These are phyloP conservation scores for Fistulinella staudtii DNA, from an alignment of 1,284 basidiomycete genomes.

Conservation along the genomic window DNA sequence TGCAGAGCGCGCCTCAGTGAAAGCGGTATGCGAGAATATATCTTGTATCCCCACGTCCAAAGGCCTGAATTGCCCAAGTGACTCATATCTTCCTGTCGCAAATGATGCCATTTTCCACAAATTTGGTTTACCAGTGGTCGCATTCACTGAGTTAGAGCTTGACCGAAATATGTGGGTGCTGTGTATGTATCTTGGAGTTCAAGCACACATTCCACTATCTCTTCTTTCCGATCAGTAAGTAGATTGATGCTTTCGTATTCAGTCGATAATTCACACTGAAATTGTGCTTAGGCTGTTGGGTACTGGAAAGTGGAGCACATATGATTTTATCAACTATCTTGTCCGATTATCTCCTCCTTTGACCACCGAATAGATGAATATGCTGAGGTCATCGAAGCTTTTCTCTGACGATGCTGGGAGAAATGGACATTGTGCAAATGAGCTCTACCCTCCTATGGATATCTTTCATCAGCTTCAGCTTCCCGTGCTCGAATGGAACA, in stretches of 20 bases:
- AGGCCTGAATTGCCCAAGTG: neutral
- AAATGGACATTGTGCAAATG: neutral
- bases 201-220: slow-evolving; percentile 55
- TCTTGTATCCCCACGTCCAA: slow-evolving; percentile 42
- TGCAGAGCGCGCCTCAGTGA: slow-evolving; percentile 29
- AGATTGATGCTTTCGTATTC: neutral
- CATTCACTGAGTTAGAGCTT: neutral
- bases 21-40: slow-evolving; percentile 57
- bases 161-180: neutral
- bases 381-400: slow-evolving; percentile 51
- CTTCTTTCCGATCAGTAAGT: slow-evolving; percentile 68
- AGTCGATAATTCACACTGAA: neutral
- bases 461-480: slow-evolving; percentile 8
- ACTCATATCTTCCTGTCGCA: neutral
- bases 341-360: slow-evolving; percentile 64
- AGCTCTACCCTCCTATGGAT: slow-evolving; percentile 14
- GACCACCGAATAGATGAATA: slow-evolving; percentile 62
- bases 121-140: neutral
- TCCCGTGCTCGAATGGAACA: slow-evolving; percentile 33
- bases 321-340: slow-evolving; percentile 76
- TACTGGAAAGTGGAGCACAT: slow-evolving; percentile 70
- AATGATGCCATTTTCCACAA: neutral
- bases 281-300: slow-evolving; percentile 61
- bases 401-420: neutral
- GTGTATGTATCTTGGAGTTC: neutral